Base-by-base conservation (phyloP, 2,329 filamentous ascomycete genomes). In the Xylaria sp. region DNA sequence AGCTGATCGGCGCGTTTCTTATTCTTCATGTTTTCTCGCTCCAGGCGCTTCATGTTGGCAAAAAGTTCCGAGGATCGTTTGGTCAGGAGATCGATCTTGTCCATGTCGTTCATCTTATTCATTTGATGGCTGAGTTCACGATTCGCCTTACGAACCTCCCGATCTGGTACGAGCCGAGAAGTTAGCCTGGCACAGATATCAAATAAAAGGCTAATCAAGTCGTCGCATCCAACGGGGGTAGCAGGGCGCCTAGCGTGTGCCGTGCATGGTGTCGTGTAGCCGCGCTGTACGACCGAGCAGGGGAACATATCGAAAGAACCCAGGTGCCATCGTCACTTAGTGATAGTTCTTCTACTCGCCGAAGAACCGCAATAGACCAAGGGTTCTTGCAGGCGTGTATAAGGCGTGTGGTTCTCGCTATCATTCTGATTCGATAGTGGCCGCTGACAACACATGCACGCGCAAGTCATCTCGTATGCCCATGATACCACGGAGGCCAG, bases 1-100 rank as follows among this genome's bases (percentile, higher is more conserved):
- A 99, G 75, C 67, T 91, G 89, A 71, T 99, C 94, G 21, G 90
- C 91, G 20, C 92, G 88, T 73, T 97, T 96, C 80, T 97, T 97
- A 66, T 93, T 94, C 75, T 96, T 97, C 58, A 90, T 84, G 69
- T 96, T 92, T 59, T 99, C 94, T 56, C 92, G 88, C 72, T 99
- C 93, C 56, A 96, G 82, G 51, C 92, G 88, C 74, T 97, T 96
- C 91, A 97, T 96, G 56, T 97, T 92, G 49, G 90, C 88, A 53
- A 97, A 79, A 4, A 97, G 83, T 67, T 97, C 92, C 57, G 90
- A 92, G 63, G 94, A 97, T 67, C 92, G 91, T 69, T 91, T 93
- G 64, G 93, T 91, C 11, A 97, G 84, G 46, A 90, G 85, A 50
- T 97, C 93, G 63, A 97, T 90, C 69, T 94, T 94, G 65, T 91